Conservation (phyloP, 1,284 basidiomycete species). For the Apiotrichum domesticum region DNA sequence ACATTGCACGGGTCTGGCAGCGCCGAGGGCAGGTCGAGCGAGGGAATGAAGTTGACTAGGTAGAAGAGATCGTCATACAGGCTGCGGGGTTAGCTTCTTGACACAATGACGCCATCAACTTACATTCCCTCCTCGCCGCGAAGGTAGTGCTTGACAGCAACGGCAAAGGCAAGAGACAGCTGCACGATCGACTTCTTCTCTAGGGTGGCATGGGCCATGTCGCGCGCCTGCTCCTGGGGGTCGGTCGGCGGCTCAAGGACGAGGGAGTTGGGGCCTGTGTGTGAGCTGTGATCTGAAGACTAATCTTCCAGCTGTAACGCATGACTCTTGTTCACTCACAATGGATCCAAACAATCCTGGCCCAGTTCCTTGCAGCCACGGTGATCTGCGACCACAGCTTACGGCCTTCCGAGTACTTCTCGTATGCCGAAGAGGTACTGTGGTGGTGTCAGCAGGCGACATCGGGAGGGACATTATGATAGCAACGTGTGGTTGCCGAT, state of each 20-base stretch:
- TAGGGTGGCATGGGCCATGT: slow-evolving; percentile 52
- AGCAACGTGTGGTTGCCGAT: not conserved
- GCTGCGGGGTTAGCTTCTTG: slow-evolving; percentile 11
- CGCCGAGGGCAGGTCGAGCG: slow-evolving; percentile 21
- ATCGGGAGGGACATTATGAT: not conserved
- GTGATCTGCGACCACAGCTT: slow-evolving; percentile 64
- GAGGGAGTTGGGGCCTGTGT: slow-evolving; percentile 34
- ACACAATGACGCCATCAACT: slow-evolving; percentile 9
- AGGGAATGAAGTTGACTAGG: slow-evolving; percentile 40
- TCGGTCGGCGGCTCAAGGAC: slow-evolving; percentile 18
- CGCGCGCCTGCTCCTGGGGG: slow-evolving; percentile 45
- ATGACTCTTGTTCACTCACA: slow-evolving; percentile 18
- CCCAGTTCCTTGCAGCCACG: slow-evolving; percentile 47
- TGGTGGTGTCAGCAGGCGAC: slow-evolving; percentile 19
- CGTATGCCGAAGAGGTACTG: slow-evolving; percentile 67
- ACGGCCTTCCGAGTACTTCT: slow-evolving; percentile 68
- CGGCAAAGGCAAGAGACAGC: slow-evolving; percentile 57
- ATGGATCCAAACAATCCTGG: slow-evolving; percentile 42
- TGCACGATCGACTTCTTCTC: slow-evolving; percentile 70
- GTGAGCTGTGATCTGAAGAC: not conserved
- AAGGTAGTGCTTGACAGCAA: slow-evolving; percentile 50
- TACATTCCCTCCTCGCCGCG: slow-evolving; percentile 60
- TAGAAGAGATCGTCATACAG: slow-evolving; percentile 43
- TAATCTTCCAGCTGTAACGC: no score
- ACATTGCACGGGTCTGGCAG: slow-evolving; percentile 29